Conservation (phyloP, 441 rosid species). For the Biscutella laevigata region DNA sequence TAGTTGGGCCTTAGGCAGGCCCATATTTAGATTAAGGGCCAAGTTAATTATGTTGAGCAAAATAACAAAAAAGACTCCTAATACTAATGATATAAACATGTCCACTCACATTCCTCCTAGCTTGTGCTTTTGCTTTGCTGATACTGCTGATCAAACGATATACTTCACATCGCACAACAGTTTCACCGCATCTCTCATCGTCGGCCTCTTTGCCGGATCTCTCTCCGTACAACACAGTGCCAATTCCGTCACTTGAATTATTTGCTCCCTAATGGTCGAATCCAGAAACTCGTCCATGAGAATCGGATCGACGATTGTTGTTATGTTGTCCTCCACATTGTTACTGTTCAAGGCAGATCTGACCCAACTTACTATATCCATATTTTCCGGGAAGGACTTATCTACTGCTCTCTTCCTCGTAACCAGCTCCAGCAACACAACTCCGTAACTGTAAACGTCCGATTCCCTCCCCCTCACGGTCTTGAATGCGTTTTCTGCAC, state of each 20-base stretch:
- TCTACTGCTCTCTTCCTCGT: constrained; percentile 53
- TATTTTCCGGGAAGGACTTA: constrained; percentile 34
- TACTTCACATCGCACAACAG: constrained; percentile 29
- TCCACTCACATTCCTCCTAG: too few species aligned
- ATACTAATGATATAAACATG: too few species aligned
- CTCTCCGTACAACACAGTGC: constrained; percentile 49
- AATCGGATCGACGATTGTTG: constrained; percentile 36
- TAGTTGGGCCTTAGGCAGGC: not conserved
- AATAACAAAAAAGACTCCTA: too few species aligned
- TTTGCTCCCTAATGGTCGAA: constrained; percentile 38
- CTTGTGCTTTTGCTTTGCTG: too few species aligned
- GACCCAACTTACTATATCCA: constrained; percentile 50
- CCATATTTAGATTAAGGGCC: constrained; percentile 5
- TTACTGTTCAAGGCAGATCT: constrained; percentile 31
- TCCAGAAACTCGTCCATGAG: constrained; percentile 41
- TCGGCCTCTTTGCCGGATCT: constrained; percentile 51
- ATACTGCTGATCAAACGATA: too few species aligned
- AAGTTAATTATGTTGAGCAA: too few species aligned
- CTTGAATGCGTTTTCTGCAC: constrained; percentile 54
- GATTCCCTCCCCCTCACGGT: constrained; percentile 48
- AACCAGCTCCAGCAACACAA: constrained; percentile 64
- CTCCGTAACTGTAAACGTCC: constrained; percentile 74
- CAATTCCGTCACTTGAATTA: constrained; percentile 29
- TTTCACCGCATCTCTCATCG: constrained; percentile 69
- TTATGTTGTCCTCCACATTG: constrained; percentile 25